These are phyloP conservation scores for Nothomitra cinnamomea DNA, from an alignment of 2,329 filamentous ascomycete species.

Conservation along the genomic window DNA sequence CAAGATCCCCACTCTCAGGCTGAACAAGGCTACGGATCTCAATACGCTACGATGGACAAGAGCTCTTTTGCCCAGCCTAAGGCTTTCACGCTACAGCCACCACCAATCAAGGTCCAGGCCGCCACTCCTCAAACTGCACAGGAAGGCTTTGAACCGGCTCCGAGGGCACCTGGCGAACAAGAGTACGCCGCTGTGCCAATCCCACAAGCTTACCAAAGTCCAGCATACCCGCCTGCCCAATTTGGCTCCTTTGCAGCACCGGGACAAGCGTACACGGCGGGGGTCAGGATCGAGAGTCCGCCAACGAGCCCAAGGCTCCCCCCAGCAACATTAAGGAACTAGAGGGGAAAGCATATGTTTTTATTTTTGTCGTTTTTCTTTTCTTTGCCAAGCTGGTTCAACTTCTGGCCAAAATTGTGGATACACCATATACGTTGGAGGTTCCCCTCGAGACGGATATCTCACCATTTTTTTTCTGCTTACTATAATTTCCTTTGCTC, in stretches of 20 bases:
- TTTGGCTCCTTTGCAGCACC: slow-evolving; percentile 14
- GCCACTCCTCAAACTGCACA: slow-evolving; percentile 56
- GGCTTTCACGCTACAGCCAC: slow-evolving; percentile 75
- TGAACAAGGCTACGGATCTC: slow-evolving; percentile 37
- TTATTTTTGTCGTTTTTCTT: neutral
- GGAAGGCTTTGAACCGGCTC: slow-evolving; percentile 39
- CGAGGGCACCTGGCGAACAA: slow-evolving; percentile 60
- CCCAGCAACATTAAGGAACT: neutral
- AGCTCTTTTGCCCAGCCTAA: slow-evolving; percentile 26
- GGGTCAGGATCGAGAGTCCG: slow-evolving; percentile 17
- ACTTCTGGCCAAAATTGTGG: neutral
- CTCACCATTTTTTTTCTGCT: neutral
- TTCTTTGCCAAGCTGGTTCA: neutral
- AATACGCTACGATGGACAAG: slow-evolving; percentile 38
- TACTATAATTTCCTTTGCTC: neutral
- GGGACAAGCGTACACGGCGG: slow-evolving; percentile 17
- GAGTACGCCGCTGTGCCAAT: slow-evolving; percentile 78
- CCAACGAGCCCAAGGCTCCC: slow-evolving; percentile 15
- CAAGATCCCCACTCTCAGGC: slow-evolving; percentile 29
- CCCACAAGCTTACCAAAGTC: slow-evolving; percentile 58
- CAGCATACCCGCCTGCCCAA: slow-evolving; percentile 12
- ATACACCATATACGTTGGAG: neutral
- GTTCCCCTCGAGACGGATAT: neutral
- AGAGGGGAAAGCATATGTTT: neutral
- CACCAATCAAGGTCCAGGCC: slow-evolving; percentile 59